Evolutionary conservation across 495 filamentous ascomycete species (phyloP), one percentile per base, ranked within the genome.

Genomic region (Penicillium robsamsonii): DNA sequence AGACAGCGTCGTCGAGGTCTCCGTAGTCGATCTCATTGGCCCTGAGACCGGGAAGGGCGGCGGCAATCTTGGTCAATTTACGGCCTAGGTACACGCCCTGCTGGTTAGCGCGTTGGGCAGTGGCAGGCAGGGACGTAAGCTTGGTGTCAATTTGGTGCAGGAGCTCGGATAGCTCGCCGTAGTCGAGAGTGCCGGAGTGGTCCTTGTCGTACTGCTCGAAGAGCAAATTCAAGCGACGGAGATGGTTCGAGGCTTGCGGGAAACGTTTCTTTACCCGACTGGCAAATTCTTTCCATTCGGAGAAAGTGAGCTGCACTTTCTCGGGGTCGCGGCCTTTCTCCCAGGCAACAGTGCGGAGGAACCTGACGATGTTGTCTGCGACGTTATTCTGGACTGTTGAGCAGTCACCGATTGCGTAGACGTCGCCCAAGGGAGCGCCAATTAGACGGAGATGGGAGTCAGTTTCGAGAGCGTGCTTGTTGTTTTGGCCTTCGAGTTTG

Each of bases 351-450:
- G 84, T 92, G 55, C 92, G 91, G 8, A 98, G 79, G 74, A 97
- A 97, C 15, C 82, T 82, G 46, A 96, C 78, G 59, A 97, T 84
- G 76, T 96, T 86, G 57, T 89, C 87, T 22, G 90, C 88, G 6
- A 96, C 75, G 65, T 97, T 97, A 76, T 97, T 97, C 64, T 97
- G 95, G 0, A 97, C 95, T 0, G 94, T 97, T 12, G 88, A 77
- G 75, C 94, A 97, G 71, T 99, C 95, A n/a, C 95, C 95, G 50
- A 99, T 90, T 46, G 91, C 91, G 68, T 99, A 99, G 30, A 99
- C 90, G 63, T 97, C 94, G 38, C 95, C 94, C 0, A 97, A 76
- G 0, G 94, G 95, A 0, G 95, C 87, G 35, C 95, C 95, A 62
- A 88, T 90, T 0, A 99, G 76, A 40, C 95, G 91, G 7, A 97